These are phyloP conservation scores for Cyclotella cryptica DNA, from an alignment of 108 stramenopile species.

Conservation along the genomic window DNA sequence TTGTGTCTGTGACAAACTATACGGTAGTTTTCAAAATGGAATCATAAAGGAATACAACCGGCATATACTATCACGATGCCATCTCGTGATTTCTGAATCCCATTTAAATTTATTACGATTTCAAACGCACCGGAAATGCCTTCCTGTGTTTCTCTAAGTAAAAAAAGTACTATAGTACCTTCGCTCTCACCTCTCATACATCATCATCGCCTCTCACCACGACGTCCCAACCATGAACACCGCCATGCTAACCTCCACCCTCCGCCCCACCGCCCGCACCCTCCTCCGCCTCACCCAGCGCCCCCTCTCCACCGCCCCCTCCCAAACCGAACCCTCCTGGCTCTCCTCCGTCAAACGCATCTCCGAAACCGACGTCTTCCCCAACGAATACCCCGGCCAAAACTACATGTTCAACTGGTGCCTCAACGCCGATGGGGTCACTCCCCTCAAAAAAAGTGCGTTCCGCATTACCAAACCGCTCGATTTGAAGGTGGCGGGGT, in stretches of 20 bases:
- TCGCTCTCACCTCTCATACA: too few species aligned
- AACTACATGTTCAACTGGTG: conserved; percentile 91
- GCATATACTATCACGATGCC: too few species aligned
- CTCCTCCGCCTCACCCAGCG: background rate
- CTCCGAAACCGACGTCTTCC: conserved; percentile 66
- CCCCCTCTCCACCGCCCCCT: conserved; percentile 1
- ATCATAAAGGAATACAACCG: too few species aligned
- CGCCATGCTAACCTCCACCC: background rate
- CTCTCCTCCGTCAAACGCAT: conserved; percentile 74
- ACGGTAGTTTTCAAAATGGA: too few species aligned
- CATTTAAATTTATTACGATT: too few species aligned
- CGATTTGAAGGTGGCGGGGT: conserved; percentile 82
- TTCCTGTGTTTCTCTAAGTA: too few species aligned
- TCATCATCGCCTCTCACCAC: too few species aligned
- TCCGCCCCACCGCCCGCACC: conserved; percentile 3
- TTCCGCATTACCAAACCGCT: conserved; percentile 90
- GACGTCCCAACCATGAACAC: background rate
- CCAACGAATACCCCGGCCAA: conserved; percentile 89
- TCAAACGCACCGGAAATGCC: too few species aligned
- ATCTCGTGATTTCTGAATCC: too few species aligned
- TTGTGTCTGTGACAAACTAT: too few species aligned
- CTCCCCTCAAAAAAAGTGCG: conserved; percentile 81
- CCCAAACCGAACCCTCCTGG: conserved; percentile 13
- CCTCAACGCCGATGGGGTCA: conserved; percentile 88
- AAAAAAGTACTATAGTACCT: too few species aligned